Conservation (phyloP, 306 rosid genomes). For the Cicer arietinum region DNA sequence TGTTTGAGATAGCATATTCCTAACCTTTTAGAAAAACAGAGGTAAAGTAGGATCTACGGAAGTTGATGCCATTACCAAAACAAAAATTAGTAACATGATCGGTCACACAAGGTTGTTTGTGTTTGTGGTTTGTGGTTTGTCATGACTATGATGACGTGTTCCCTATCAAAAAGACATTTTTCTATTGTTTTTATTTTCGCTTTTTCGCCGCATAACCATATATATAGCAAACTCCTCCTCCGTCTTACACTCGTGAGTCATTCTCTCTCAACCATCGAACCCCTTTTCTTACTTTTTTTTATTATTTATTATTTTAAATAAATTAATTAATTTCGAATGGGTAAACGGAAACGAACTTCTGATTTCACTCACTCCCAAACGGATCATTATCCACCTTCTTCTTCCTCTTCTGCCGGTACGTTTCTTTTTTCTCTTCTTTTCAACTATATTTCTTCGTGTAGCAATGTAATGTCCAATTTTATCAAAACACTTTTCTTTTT, state of each 20-base stretch:
- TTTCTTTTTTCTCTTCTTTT: not conserved
- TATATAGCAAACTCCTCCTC: constrained; percentile 33
- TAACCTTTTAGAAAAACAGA: too few relatives aligned
- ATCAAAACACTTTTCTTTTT: too few relatives aligned
- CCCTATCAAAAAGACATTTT: constrained; percentile 7
- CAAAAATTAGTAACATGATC: constrained; percentile 1
- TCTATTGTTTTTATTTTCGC: constrained; percentile 20
- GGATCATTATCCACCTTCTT: constrained; percentile 49
- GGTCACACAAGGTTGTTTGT: constrained; percentile 16
- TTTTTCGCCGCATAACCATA: constrained; percentile 60
- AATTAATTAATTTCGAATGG: constrained; percentile 49
- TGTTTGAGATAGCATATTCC: too few relatives aligned
- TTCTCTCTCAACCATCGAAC: constrained; percentile 53
- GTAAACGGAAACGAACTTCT: constrained; percentile 67
- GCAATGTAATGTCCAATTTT: not conserved
- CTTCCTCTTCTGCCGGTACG: constrained; percentile 62
- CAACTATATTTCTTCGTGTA: not conserved
- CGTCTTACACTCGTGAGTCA: constrained; percentile 1
- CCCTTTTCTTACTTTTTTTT: not conserved
- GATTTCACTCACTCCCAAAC: constrained; percentile 54
- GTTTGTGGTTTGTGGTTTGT: constrained; percentile 22
- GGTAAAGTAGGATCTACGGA: not conserved
- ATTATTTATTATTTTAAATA: not conserved
- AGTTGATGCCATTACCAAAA: constrained; percentile 3
- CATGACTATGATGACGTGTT: constrained; percentile 39